Conservation (phyloP, 345 rosid genomes). For the Aegle marmelos region DNA sequence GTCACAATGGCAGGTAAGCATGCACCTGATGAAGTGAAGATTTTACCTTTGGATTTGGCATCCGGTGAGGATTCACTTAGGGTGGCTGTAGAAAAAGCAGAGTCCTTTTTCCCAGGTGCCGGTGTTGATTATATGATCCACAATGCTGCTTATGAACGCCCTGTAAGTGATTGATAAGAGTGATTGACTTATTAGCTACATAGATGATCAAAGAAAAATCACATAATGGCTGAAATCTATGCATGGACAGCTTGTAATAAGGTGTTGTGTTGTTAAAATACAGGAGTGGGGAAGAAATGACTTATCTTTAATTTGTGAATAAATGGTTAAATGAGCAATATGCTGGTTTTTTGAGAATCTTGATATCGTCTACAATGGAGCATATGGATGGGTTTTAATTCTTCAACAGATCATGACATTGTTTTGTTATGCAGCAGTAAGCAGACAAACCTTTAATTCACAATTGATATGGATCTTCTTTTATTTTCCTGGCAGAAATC, state of each 20-base stretch:
- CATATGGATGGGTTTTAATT: not conserved
- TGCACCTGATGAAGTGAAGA: conserved; percentile 65
- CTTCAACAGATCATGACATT: not conserved
- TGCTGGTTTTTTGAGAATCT: not conserved
- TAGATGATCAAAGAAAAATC: not conserved
- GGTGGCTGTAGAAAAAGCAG: conserved; percentile 72
- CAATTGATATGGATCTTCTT: not conserved
- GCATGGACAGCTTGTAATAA: not conserved
- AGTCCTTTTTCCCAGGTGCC: conserved; percentile 54
- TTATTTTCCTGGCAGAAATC: conserved; percentile 59
- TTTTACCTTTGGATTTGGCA: conserved; percentile 85
- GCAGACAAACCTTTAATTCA: not conserved
- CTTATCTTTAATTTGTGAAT: not conserved
- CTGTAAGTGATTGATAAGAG: conserved; percentile 45
- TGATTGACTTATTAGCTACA: not conserved
- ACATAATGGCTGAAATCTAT: not conserved
- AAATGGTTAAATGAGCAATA: not conserved
- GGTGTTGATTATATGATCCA: conserved; percentile 89
- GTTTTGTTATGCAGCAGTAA: not conserved
- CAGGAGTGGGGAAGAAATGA: not conserved
- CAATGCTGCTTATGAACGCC: conserved; percentile 95
- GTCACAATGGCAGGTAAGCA: conserved; percentile 57
- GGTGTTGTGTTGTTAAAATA: not conserved
- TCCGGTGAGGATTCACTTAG: conserved; percentile 67
- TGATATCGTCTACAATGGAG: not conserved